Base-by-base conservation (phyloP, 495 filamentous ascomycete species). In the Xylaria acuta region DNA sequence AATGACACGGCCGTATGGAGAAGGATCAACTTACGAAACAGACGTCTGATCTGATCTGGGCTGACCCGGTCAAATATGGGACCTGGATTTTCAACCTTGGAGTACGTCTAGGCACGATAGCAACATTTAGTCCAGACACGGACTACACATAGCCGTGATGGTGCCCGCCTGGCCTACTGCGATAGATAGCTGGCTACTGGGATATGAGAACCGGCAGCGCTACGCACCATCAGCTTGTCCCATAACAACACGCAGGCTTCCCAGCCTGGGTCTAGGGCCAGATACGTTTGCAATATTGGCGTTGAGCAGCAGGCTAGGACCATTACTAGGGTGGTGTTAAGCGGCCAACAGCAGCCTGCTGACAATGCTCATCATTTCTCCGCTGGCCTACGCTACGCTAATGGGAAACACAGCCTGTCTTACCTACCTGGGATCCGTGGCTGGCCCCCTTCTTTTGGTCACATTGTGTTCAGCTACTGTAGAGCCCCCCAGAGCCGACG, bases 371-470 rank as follows among this genome's bases (percentile, higher is more conserved):
- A 59, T 47, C 67, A 18, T 67, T 67, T 54, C 65, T 56, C 49
- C 65, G 60, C 67, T 47, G 45, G 51, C 53, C 51, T 60, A 69
- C 59, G 12, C 36, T 38, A 63, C 59, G 18, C 38, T 64, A 69
- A 47, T 59, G 49, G 43, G 67, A 38, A 34, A 60, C 67, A 69
- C 53, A 69, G 67, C 67, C 67, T 16, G 47, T 40, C 64, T 43
- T 22, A 27, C 38, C 18, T 60, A 41, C 74, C 72, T 70, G 18
- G 69, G 72, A 66, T 63, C 51, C 60, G 56, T 68, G 69, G 69
- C 64, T 74, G 75, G 72, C 75, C 58, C n/a, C 72, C 70, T 60
- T 71, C 58, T 66, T 74, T 75, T 70, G 73, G 76, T 71, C 66
- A 67, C 69, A 76, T 75, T 45, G 67, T 18, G n/a, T 40, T 69